A percentile compares a stretch with the other conserved stretches of the same genome.
These are phyloP conservation scores for Capronia americana DNA, from an alignment of 2,329 filamentous ascomycete species.

Conservation along the genomic window DNA sequence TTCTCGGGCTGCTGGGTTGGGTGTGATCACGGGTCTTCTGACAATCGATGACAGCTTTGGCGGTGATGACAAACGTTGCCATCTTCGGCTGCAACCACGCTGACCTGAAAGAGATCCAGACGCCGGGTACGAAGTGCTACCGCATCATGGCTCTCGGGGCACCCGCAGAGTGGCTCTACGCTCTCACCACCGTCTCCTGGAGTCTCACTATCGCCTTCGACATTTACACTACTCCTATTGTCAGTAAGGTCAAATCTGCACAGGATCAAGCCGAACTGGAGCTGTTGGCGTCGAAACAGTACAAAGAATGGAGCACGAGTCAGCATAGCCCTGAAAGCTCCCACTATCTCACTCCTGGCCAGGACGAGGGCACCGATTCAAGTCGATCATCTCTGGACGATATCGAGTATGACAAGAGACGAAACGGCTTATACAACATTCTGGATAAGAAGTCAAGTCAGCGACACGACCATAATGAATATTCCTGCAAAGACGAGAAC, in stretches of 20 bases:
- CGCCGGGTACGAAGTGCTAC: conserved; percentile 20
- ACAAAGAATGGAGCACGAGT: not conserved
- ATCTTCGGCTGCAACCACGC: conserved; percentile 21
- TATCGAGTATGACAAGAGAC: not conserved
- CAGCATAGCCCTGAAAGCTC: not conserved
- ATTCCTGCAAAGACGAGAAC: not conserved
- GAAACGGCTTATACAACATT: not conserved
- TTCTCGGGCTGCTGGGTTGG: not conserved
- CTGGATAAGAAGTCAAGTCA: not conserved
- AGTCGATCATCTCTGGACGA: conserved; percentile 1
- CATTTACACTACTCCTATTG: conserved; percentile 20
- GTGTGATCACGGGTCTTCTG: not conserved
- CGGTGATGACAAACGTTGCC: conserved; percentile 21
- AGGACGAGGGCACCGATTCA: not conserved
- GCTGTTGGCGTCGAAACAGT: conserved; percentile 1
- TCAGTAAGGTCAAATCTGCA: conserved; percentile 15
- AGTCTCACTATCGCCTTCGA: conserved; percentile 23
- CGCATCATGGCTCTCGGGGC: conserved; percentile 21
- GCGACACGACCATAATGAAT: not conserved
- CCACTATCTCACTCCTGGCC: not conserved
- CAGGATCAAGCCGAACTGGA: conserved; percentile 15
- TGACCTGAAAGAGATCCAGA: conserved; percentile 5
- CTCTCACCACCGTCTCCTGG: conserved; percentile 23
- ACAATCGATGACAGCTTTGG: conserved; percentile 10
- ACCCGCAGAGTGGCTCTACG: conserved; percentile 26